Evolutionary conservation across 352 stramenopile species (phyloP).

Genomic region (Halophytophthora batemanensis): DNA sequence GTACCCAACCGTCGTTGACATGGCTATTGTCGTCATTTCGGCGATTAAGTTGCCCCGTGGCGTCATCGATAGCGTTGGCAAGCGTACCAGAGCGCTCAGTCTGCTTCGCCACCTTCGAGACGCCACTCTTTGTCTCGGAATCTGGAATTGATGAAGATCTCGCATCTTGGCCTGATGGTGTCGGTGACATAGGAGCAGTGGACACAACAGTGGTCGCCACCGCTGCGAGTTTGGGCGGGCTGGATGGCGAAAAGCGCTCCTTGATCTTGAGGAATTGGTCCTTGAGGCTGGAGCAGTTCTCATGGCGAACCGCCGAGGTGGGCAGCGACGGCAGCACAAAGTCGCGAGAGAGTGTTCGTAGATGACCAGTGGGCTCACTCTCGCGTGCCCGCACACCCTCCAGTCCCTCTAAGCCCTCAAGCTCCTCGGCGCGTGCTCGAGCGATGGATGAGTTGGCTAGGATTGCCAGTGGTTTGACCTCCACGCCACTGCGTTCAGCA

Average conservation of each 20-base stretch:
- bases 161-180: neutral
- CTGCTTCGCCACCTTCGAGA: neutral
- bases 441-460: conserved; percentile 10
- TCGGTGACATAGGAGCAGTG: conserved; percentile 6
- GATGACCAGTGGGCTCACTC: conserved; percentile 10
- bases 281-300: conserved; percentile 72
- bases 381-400: conserved; percentile 23
- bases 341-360: conserved; percentile 50
- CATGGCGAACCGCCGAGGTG: conserved; percentile 39
- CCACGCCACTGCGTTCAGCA: neutral
- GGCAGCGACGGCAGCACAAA: conserved; percentile 52
- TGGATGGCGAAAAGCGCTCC: conserved; percentile 58
- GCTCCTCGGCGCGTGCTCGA: neutral
- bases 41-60: neutral
- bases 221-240: conserved; percentile 14
- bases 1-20: conserved; percentile 20
- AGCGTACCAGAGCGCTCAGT: too few species aligned
- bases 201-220: conserved; percentile 11
- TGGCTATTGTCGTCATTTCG: conserved; percentile 5
- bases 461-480: conserved; percentile 6
- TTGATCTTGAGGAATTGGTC: conserved; percentile 83
- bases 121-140: conserved; percentile 1
- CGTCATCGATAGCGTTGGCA: conserved; percentile 5
- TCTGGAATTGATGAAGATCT: neutral
- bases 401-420: conserved; percentile 17